Evolutionary conservation across 768 basidiomycete genomes (phyloP).

Genomic region (Leccinum broughii): DNA sequence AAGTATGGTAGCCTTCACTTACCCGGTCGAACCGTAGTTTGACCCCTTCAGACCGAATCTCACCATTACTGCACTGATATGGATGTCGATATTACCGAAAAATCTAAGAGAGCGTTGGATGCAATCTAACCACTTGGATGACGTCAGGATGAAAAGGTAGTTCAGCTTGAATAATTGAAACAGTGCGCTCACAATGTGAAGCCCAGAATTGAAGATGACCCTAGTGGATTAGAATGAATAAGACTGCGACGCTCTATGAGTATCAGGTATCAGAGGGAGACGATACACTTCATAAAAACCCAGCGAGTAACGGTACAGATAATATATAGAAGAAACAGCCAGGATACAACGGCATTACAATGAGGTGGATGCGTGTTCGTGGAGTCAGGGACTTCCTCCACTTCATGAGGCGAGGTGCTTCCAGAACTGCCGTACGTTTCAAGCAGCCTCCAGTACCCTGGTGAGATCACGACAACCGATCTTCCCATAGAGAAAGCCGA

Average conservation of each 20-base stretch:
- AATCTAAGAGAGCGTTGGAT: not conserved
- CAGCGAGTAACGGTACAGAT: not conserved
- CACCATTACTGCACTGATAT: not conserved
- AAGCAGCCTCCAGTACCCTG: not conserved
- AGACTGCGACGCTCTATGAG: not conserved
- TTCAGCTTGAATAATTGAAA: not conserved
- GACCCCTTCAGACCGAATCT: not conserved
- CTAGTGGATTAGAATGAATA: not conserved
- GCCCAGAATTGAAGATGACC: not conserved
- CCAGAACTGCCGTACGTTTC: too few relatives aligned
- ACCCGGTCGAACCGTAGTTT: not conserved
- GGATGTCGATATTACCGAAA: not conserved
- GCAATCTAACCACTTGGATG: not conserved
- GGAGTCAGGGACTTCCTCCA: not conserved
- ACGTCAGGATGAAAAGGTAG: not conserved
- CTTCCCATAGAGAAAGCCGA: not conserved
- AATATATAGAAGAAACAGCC: not conserved
- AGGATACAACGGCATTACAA: not conserved
- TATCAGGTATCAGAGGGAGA: not conserved
- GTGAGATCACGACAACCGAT: not conserved
- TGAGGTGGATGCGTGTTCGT: not conserved
- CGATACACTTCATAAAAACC: not conserved
- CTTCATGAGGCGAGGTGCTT: not conserved
- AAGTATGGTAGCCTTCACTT: not conserved
- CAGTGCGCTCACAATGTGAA: not conserved